Conservation (phyloP, 345 rosid species). For the Eucalyptus urophylla region DNA sequence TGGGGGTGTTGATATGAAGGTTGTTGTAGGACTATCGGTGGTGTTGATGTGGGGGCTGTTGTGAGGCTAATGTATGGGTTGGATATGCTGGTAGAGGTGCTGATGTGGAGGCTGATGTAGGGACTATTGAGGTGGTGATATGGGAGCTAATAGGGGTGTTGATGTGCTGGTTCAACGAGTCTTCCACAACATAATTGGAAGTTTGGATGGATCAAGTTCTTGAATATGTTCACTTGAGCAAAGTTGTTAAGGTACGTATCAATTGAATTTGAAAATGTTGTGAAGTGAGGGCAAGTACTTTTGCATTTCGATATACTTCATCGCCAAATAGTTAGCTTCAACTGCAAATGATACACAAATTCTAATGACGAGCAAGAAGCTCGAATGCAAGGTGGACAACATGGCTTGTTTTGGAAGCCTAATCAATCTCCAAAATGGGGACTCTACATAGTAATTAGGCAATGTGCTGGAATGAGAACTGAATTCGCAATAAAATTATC, state of each 20-base stretch:
- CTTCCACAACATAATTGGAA: no score
- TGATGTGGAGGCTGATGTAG: no score
- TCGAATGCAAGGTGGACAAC: neutral
- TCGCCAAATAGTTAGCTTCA: neutral
- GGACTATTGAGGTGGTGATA: no score
- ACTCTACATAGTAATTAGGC: neutral
- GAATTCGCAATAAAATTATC: neutral
- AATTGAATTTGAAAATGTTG: no score
- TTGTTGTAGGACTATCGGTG: accelerated
- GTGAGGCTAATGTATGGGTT: no score
- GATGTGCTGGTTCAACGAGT: accelerated
- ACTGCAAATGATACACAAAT: neutral
- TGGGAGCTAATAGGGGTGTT: no score
- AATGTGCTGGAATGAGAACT: accelerated
- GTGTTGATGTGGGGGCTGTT: no score
- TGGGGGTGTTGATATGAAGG: no score
- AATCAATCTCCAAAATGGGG: neutral
- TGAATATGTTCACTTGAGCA: no score
- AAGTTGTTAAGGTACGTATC: accelerated
- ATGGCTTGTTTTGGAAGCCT: neutral
- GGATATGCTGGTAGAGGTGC: no score
- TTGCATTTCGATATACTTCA: neutral
- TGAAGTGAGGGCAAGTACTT: neutral
- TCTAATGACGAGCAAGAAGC: neutral
- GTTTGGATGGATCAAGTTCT: no score